These are phyloP conservation scores for Magnaporthiopsis incrustans DNA, from an alignment of 2,329 filamentous ascomycete species.

Conservation along the genomic window DNA sequence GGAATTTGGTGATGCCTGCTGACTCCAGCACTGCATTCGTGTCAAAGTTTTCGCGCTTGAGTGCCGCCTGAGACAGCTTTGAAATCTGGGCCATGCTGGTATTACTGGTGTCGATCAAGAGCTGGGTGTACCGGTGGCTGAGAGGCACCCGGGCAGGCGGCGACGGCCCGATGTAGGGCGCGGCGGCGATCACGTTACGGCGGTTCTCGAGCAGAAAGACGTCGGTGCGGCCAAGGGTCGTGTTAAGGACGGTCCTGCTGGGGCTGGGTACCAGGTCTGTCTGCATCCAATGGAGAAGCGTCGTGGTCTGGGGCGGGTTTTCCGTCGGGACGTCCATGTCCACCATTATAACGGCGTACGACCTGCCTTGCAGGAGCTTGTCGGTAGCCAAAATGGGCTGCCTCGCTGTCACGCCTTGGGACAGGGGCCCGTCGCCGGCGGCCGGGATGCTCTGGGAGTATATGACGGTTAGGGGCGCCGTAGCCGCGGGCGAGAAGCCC, in stretches of 20 bases:
- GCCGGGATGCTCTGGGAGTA: conserved; percentile 18
- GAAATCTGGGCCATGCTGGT: conserved; percentile 13
- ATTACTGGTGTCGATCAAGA: conserved; percentile 30
- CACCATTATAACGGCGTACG: conserved; percentile 34
- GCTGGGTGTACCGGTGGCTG: conserved; percentile 30
- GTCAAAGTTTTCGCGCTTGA: conserved; percentile 24
- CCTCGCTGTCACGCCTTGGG: conserved; percentile 15
- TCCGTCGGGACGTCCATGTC: conserved; percentile 37
- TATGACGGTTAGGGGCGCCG: conserved; percentile 1
- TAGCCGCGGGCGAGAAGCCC: conserved; percentile 30
- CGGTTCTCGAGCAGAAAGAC: conserved; percentile 26
- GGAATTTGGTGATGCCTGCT: conserved; percentile 21
- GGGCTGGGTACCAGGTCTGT: conserved; percentile 25
- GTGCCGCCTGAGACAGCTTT: conserved; percentile 21
- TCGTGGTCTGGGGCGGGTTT: conserved; percentile 25
- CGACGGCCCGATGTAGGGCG: conserved; percentile 27
- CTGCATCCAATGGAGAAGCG: conserved; percentile 36
- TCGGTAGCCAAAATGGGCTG: conserved; percentile 19
- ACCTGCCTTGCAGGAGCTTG: conserved; percentile 29
- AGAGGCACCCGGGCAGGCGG: conserved; percentile 29
- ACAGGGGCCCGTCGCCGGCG: conserved; percentile 28
- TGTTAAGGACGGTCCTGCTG: conserved; percentile 19
- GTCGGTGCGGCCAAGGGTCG: conserved; percentile 15
- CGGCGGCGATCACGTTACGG: conserved; percentile 19
- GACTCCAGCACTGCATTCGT: conserved; percentile 20